Evolutionary conservation across 352 stramenopile genomes (phyloP), one percentile per base, ranked within the genome.

Genomic region (Discostella stelligera): DNA sequence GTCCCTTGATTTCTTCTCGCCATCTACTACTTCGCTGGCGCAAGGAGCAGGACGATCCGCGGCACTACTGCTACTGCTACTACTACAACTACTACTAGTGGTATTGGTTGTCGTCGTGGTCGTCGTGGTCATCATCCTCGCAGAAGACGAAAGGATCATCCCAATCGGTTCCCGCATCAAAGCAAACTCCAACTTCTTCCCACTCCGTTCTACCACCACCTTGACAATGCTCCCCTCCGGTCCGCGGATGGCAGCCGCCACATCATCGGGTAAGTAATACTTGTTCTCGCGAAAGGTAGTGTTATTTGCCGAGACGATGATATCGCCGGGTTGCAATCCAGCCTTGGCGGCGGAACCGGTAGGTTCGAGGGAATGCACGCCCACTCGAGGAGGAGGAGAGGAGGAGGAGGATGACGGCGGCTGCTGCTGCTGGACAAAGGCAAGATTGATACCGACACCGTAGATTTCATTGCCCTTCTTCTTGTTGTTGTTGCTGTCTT

Each of bases 221-320:
- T 71, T 73, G 9, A 92, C 85, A 18, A 67, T 72, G 21, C 70
- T 84, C 6, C 86, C 86, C 21, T 79, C 73, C 2, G 82, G 80
- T 21, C 84, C 88, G 30, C 86, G 27, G 8, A 91, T 46, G 52
- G 74, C 68, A 9, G 80, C 50, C 10, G 80, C 86, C 6, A 89
- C 81, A 70, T 89, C 84, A 59, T 90, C 84, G 16, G 87, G 82
- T 30, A 79, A 82, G 59, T 55, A 54, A 18, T 69, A 59, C 23
- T 49, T 66, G 8, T 39, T 61, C 23, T 69, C 65, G 56, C 83
- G 66, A 66, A 87, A 84, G 54, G 70, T 67, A 3, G 41, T 48
- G 25, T 74, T 81, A 69, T 89, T 81, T 3, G 86, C 85, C 65
- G 84, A 74, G 13, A 88, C 0, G 79, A 90, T 76, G 5, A 79